Base-by-base conservation (phyloP, 495 filamentous ascomycete species). In the Penicillium crystallinum region DNA sequence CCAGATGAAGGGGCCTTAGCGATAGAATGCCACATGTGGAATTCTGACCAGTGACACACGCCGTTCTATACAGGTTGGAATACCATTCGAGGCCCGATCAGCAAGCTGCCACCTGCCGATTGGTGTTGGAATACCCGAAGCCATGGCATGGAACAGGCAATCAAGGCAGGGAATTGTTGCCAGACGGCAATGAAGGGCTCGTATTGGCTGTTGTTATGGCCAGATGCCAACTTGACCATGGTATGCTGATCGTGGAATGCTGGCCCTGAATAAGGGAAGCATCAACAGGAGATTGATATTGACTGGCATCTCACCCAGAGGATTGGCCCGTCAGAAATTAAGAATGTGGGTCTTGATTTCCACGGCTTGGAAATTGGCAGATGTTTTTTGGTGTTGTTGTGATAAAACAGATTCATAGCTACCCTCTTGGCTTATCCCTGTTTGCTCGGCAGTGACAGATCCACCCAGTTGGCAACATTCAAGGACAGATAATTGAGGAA, bases 181-280 rank as follows among this genome's bases (percentile, higher is more conserved):
- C 1, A 9, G 21, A 9, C 25, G 19, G 14, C 4, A 30, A 15
- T 21, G 9, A 25, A 4, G 2, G 23, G 23, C 9, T 43, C 9
- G 3, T 19, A n/a, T 21, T 25, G 9, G 30, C 18, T 29, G 25
- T 38, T 30, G 30, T 34, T 34, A 8, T 33, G 15, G 18, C 33
- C 8, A 19, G 49, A 60, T 63, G 21, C 47, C 44, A 30, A 10
- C 37, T 4, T n/a, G 18, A 6, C 6, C 17, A 29, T 34, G 59
- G 59, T 36, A 63, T 63, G 59, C 45, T 41, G 50, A 49, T 59
- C 39, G 3, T 2, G 53, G 59, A 63, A 63, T 63, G 59, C 23
- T 45, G 46, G 40, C 34, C 39, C n/a, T 9, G 10, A 11, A 39
- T 15, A 3, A 2, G 41, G 23, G 22, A 17, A 6, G 27, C 10